Percentiles rank a stretch among this genome's conserved stretches.
These are phyloP conservation scores for Paralagenidium karlingii DNA, from an alignment of 352 stramenopile genomes.

Conservation along the genomic window DNA sequence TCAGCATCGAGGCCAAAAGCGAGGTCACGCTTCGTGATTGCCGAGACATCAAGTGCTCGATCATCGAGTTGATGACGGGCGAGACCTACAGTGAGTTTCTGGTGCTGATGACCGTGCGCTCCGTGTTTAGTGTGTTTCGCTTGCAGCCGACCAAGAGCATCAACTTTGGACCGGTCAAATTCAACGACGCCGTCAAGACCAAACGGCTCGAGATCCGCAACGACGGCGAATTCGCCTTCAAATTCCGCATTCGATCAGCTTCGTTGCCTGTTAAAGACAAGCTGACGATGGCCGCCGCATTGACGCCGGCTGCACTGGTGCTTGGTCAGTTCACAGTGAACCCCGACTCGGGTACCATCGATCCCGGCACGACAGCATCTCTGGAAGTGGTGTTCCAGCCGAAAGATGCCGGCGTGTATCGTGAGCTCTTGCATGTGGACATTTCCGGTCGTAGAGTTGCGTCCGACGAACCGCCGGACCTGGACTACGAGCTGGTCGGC, in stretches of 20 bases:
- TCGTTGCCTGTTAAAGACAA: background rate
- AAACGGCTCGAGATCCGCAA: constrained; percentile 87
- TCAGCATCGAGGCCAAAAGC: constrained; percentile 60
- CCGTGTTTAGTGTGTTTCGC: constrained; percentile 79
- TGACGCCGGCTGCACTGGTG: constrained; percentile 19
- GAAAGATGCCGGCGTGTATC: constrained; percentile 54
- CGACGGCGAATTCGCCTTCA: constrained; percentile 89
- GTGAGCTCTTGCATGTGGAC: constrained; percentile 50
- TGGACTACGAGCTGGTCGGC: constrained; percentile 81
- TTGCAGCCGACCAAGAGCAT: constrained; percentile 84
- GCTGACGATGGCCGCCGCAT: constrained; percentile 23
- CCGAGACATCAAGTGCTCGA: constrained; percentile 86
- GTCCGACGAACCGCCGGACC: constrained; percentile 7
- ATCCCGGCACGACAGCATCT: constrained; percentile 62
- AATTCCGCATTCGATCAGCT: constrained; percentile 44
- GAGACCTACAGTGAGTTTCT: constrained; percentile 85
- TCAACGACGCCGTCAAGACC: constrained; percentile 59
- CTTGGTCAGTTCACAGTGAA: constrained; percentile 73
- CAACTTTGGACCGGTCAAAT: constrained; percentile 89
- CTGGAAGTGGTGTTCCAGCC: constrained; percentile 79
- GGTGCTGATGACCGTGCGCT: constrained; percentile 54
- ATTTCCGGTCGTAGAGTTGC: constrained; percentile 42
- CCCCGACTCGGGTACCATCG: constrained; percentile 63
- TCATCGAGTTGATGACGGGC: constrained; percentile 86
- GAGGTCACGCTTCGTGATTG: constrained; percentile 85